Evolutionary conservation across 345 rosid genomes (phyloP).

Genomic region (Chamaenerion angustifolium): DNA sequence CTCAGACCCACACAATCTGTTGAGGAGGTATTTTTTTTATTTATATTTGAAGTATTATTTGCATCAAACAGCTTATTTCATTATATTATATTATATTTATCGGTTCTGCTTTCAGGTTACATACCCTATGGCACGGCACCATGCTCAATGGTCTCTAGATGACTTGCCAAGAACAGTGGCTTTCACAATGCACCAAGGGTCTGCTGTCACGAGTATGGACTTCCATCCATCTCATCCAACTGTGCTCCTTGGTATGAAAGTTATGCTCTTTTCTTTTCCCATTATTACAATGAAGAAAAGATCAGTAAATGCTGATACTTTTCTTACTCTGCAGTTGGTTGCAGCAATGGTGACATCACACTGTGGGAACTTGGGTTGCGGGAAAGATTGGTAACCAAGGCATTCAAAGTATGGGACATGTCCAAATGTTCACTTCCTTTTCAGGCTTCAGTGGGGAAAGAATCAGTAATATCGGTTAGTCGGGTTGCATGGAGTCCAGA

Average conservation of each 20-base stretch:
- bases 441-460: conserved; percentile 41
- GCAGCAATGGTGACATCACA: conserved; percentile 62
- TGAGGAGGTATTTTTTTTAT: conserved; percentile 46
- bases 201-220: conserved; percentile 76
- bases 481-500: conserved; percentile 59
- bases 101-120: conserved; percentile 42
- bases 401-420: conserved; percentile 70
- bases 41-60: not conserved
- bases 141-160: conserved; percentile 53
- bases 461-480: conserved; percentile 32
- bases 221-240: conserved; percentile 63
- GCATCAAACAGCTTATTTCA: not conserved
- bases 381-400: conserved; percentile 54
- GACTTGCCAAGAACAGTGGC: conserved; percentile 76
- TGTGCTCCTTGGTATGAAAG: conserved; percentile 54
- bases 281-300: not conserved
- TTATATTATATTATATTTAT: conserved; percentile 1
- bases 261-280: not conserved
- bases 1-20: conserved; percentile 58
- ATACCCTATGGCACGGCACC: conserved; percentile 45
- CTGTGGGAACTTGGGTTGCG: conserved; percentile 59
- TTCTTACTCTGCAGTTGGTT: conserved; percentile 45
- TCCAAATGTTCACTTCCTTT: conserved; percentile 31
- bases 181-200: conserved; percentile 54
- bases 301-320: too few relatives aligned